Evolutionary conservation across 2,329 filamentous ascomycete genomes (phyloP), one percentile per base, ranked within the genome.

Genomic region (Nannizziopsis barbatae): DNA sequence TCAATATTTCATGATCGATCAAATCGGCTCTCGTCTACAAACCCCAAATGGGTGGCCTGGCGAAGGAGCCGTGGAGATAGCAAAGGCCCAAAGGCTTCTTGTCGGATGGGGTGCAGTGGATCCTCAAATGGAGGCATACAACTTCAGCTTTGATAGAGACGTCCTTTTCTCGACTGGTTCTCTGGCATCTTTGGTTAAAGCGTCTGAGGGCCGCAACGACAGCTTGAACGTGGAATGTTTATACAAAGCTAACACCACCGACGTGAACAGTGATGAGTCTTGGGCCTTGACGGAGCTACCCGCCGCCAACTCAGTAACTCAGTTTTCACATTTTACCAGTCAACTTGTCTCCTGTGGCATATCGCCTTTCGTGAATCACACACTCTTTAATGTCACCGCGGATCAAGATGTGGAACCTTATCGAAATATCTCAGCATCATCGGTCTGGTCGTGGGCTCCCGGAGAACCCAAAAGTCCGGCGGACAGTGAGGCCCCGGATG

Each of bases 31-130:
- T 14, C 55, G 62, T 6, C 63, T 65, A 32, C 69, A 68, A 15
- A 81, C 79, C 0, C 58, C 68, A 0, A 71, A 80, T 61, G 80
- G 80, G 9, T 84, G 80, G 80, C 80, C 80, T 0, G 75, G 72
- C n/a, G 74, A 77, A 54, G 69, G 71, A 15, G 79, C 72, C 54
- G 62, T 81, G 31, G 75, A 79, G 54, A 70, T 81, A 39, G 65
- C 68, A 1, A 65, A 70, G 41, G 68, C 69, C n/a, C 72, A 72
- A 53, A 69, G 80, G 30, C 55, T 83, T 1, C 57, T 83, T 1
- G 60, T 76, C 7, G 71, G 72, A 33, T 79, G 76, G 58, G 79
- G 79, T 1, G 65, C 59, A 0, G 60, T 82, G 4, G 79, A 80
- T 58, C 63, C 75, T 1, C 75, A 81, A 48, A 74, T 83, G 67